phyloP scores from a whole-genome alignment of 2,329 filamentous ascomycete genomes.

The Nectriaceae sp. region DNA sequence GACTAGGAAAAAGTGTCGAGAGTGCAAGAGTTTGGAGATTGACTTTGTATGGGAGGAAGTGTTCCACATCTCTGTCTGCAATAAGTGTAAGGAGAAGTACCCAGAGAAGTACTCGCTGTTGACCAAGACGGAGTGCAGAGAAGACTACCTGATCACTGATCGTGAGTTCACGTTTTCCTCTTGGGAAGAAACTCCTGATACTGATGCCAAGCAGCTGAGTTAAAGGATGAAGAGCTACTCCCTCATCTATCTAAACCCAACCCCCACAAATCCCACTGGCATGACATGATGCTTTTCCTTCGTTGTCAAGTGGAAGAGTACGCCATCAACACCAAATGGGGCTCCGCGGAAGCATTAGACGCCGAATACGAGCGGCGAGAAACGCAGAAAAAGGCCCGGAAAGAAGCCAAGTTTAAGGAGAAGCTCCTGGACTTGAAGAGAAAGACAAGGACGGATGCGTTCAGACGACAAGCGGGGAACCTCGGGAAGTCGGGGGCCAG shows the following conservation, averaged over 20 bases:
- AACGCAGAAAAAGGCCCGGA: slow-evolving; percentile 77
- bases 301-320: slow-evolving; percentile 94
- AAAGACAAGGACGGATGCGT: slow-evolving; percentile 88
- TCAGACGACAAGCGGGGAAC: slow-evolving; percentile 68
- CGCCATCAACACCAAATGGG: slow-evolving; percentile 89
- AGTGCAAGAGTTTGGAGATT: slow-evolving; percentile 83
- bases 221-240: slow-evolving; percentile 84
- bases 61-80: slow-evolving; percentile 75
- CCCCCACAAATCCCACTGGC: slow-evolving; percentile 93
- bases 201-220: too few species aligned
- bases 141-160: slow-evolving; percentile 94
- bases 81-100: slow-evolving; percentile 80
- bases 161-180: slow-evolving; percentile 52
- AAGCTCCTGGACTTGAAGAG: slow-evolving; percentile 91
- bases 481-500: slow-evolving; percentile 54
- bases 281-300: slow-evolving; percentile 98
- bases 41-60: slow-evolving; percentile 94
- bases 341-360: slow-evolving; percentile 80
- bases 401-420: slow-evolving; percentile 88
- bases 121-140: slow-evolving; percentile 94
- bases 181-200: slow-evolving; percentile 42
- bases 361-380: slow-evolving; percentile 83
- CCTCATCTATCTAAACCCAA: slow-evolving; percentile 89
- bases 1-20: slow-evolving; percentile 74
- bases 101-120: slow-evolving; percentile 94